Evolutionary conservation across 78 protist species (phyloP), one percentile per base, ranked within the genome.

Genomic region (Chrysochromulina parva): DNA sequence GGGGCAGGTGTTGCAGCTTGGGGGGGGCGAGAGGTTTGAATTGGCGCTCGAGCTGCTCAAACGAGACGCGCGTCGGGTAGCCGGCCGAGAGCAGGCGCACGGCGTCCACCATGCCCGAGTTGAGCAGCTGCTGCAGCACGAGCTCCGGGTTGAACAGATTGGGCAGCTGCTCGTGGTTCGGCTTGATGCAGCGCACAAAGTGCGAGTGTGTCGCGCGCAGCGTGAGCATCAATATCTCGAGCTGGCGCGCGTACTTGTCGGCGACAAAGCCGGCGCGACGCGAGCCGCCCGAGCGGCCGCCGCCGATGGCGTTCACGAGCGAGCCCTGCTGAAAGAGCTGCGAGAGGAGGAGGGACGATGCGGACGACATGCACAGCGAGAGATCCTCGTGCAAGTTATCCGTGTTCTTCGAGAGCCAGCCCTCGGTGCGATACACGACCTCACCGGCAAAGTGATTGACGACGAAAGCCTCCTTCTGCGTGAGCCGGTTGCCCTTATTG

Each of bases 131-230:
- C 19, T 89, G 26, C 38, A 17, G 58, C 47, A 71, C 81, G n/a
- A 89, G 60, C 59, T 3, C 5, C 47, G 10, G 13, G 38, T 85
- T 13, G 65, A 89, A 89, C 5, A 1, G 2, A 66, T 17, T 4
- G 28, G 90, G 73, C 59, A 16, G 22, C 81, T 89, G 81, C 73
- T 59, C 24, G 22, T 47, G 55, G 85, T 89, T 89, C 19, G 91
- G 91, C 69, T 84, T 73, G 65, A 89, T 89, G 26, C 89, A 67
- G 69, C 91, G 91, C 81, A 89, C 85, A 38, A 55, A 89, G 66
- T 89, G 91, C 69, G 86, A 50, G 22, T 53, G 78, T 10, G 86
- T 78, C 20, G 58, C 28, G 11, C 59, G 58, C 38, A 78, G 86
- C 9, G 86, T 78, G 48, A 28, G 62, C 86, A 78, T 53, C 24